Evolutionary conservation across 345 rosid species (phyloP).

Genomic region (Syzygium jambos): DNA sequence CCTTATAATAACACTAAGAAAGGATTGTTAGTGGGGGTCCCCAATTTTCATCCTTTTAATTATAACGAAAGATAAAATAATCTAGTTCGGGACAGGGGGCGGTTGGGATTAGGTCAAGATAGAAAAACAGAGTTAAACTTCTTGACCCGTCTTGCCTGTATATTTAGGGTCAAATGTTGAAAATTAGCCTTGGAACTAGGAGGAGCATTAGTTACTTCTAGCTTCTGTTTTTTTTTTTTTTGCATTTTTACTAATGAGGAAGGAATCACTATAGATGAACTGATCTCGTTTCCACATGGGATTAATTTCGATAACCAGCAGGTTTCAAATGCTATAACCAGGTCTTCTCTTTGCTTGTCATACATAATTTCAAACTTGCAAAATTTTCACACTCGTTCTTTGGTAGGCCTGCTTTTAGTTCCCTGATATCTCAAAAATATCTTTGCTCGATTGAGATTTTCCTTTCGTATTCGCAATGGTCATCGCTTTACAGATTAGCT

Average conservation of each 20-base stretch:
- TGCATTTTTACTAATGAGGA: neutral
- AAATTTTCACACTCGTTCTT: neutral
- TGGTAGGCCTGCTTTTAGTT: neutral
- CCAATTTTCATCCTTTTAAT: neutral
- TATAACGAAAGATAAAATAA: neutral
- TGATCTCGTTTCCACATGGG: neutral
- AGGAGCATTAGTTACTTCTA: neutral
- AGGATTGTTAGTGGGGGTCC: accelerated
- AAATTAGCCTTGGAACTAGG: neutral
- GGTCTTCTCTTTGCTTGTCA: neutral
- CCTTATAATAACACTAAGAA: neutral
- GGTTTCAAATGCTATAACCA: neutral
- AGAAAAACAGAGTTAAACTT: neutral
- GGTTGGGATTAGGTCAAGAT: neutral
- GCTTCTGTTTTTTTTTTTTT: neutral
- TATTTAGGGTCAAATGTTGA: neutral
- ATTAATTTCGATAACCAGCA: neutral
- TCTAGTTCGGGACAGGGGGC: neutral
- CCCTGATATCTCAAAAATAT: neutral
- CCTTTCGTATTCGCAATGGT: neutral
- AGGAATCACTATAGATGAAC: neutral
- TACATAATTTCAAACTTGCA: neutral
- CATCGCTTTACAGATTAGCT: neutral
- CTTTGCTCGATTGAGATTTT: neutral
- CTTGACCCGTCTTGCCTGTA: neutral